Evolutionary conservation across 2,329 filamentous ascomycete genomes (phyloP), one percentile per base, ranked within the genome.

Genomic region (Diaporthe sp.): DNA sequence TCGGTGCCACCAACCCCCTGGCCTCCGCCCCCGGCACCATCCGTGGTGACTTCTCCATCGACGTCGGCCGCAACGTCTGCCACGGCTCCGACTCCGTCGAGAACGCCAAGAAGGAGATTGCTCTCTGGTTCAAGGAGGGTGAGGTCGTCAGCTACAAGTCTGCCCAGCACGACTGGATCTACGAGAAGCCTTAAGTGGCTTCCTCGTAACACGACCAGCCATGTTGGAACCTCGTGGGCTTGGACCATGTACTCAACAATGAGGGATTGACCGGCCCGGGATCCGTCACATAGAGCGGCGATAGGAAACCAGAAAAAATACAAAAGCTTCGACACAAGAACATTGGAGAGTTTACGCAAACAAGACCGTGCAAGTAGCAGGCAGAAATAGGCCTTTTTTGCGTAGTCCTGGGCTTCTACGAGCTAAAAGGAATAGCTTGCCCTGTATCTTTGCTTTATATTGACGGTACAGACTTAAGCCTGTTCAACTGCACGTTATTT

Each of bases 71-170:
- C 74, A 77, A 77, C 76, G 71, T 75, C 90, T 98, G 96, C 94
- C 97, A 99, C 93, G 97, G 97, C 86, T 98, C 95, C 88, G 97
- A 99, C 92, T 93, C 91, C 86, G 96, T 99, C 88, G 97, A 99
- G 93, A 98, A 92, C 90, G 97, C 97, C 88, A 92, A 98, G 94
- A 98, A 98, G 94, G 97, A 99, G 92, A 99, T 99, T 86, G 94
- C 93, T 84, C 93, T 98, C 85, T 99, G 97, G 97, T 99, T 99
- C 94, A 93, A 94, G 88, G 90, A 94, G 81, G 92, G 92, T 81
- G 97, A 98, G 88, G 85, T 98, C 84, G 88, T 95, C 88, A 90
- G 85, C 88, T 98, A 94, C 92, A 96, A 97, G 92, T 89, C 90
- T 81, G 90, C 94, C 85, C 91, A 94, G 89, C 91, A 94, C 88